A percentile compares a stretch with the other conserved stretches of the same genome.
These are phyloP conservation scores for Solanum peruvianum DNA, from an alignment of 257 asterid genomes.

Conservation along the genomic window DNA sequence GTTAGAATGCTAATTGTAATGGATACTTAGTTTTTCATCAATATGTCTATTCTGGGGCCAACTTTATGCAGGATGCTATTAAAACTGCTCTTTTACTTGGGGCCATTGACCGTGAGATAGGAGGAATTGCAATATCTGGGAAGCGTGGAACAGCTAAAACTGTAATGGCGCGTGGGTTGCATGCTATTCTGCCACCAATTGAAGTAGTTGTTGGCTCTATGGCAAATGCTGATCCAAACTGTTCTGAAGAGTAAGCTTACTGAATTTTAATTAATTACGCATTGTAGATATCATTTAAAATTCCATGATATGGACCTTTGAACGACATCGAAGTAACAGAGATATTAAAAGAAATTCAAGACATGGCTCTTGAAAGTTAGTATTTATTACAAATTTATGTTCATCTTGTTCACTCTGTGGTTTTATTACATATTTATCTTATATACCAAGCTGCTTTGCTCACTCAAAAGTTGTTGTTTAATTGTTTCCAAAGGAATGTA, in stretches of 20 bases:
- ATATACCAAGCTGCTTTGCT: background rate
- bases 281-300: background rate
- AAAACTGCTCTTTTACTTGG: conserved; percentile 97
- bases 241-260: conserved; percentile 72
- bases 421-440: background rate
- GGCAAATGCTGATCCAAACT: conserved; percentile 74
- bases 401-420: background rate
- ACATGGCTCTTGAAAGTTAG: background rate
- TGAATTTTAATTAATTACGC: background rate
- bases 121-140: conserved; percentile 97
- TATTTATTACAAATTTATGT: background rate
- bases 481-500: background rate
- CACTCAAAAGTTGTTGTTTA: background rate
- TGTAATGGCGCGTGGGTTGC: conserved; percentile 97
- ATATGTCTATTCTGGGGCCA: conserved; percentile 2
- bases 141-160: conserved; percentile 98
- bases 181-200: conserved; percentile 95
- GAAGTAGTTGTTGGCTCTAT: conserved; percentile 76
- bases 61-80: conserved; percentile 67
- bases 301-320: background rate
- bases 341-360: background rate
- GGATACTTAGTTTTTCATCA: background rate
- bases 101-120: conserved; percentile 89
- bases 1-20: background rate
- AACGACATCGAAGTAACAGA: background rate